Conservation (phyloP, 2,329 filamentous ascomycete species). For the Claviceps citrina region DNA sequence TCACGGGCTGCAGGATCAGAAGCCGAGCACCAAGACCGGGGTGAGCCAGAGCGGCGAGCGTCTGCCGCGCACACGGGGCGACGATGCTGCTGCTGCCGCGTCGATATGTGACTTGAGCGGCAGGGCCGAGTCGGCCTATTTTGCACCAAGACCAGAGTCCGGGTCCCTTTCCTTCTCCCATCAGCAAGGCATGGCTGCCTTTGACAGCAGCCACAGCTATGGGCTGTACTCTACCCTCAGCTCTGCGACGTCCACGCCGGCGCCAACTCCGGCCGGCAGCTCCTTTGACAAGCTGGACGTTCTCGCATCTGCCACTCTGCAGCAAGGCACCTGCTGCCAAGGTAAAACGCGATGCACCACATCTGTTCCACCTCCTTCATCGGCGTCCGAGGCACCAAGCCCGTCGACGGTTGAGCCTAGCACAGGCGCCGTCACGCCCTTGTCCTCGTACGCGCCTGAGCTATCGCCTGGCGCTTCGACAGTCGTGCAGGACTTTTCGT, state of each 20-base stretch:
- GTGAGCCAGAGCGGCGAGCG: neutral
- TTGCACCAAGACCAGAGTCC: neutral
- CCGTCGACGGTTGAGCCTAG: constrained; percentile 10
- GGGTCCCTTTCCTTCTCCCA: neutral
- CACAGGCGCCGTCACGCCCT: constrained; percentile 11
- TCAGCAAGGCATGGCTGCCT: neutral
- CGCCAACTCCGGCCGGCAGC: constrained; percentile 5
- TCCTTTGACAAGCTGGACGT: constrained; percentile 23
- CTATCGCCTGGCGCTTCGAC: constrained; percentile 7
- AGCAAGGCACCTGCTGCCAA: constrained; percentile 13
- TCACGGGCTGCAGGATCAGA: constrained; percentile 1
- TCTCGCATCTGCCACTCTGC: constrained; percentile 22
- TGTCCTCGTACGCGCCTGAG: constrained; percentile 6
- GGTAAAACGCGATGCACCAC: constrained; percentile 11
- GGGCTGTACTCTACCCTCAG: neutral
- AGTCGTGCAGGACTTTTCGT: constrained; percentile 8
- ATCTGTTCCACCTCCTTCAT: constrained; percentile 8
- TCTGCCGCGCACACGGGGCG: neutral
- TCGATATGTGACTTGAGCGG: neutral
- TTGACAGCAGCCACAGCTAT: neutral
- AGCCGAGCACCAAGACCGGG: neutral
- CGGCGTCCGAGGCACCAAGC: constrained; percentile 12
- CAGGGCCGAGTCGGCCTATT: neutral
- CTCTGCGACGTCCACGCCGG: neutral
- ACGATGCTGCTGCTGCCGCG: neutral